Percentiles rank a stretch among this genome's conserved stretches.
phyloP scores from a whole-genome alignment of 23 red algal genomes.

The Chondrus crispus region DNA sequence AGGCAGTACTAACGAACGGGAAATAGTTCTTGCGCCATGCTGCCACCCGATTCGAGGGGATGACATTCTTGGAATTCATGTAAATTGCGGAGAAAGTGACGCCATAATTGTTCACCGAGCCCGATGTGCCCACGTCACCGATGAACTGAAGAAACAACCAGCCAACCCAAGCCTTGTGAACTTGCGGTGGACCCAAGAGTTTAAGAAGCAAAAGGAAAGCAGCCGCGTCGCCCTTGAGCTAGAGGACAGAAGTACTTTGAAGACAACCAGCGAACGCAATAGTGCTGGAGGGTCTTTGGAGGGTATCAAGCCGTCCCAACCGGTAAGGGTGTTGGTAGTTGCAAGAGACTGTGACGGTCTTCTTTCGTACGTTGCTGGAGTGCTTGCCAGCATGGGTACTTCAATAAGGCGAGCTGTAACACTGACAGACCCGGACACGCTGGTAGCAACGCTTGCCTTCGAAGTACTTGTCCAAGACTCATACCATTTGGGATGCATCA shows the following conservation, averaged over 20 bases:
- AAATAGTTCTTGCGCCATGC: slow-evolving; percentile 51
- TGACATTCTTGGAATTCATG: slow-evolving; percentile 54
- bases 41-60: slow-evolving; percentile 79
- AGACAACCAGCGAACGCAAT: background rate
- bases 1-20: background rate
- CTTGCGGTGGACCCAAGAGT: background rate
- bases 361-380: slow-evolving; percentile 66
- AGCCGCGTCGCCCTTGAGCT: background rate
- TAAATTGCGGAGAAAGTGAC: slow-evolving; percentile 3
- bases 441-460: slow-evolving; percentile 70
- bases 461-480: slow-evolving; percentile 75
- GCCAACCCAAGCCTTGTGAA: background rate
- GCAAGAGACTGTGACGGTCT: slow-evolving; percentile 79
- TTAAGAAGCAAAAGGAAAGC: background rate
- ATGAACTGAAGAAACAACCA: background rate
- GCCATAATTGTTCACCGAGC: slow-evolving; percentile 38
- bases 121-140: background rate
- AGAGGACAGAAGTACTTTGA: background rate
- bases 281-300: background rate
- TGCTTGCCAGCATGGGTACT: slow-evolving; percentile 68
- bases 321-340: slow-evolving; percentile 39
- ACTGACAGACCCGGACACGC: slow-evolving; percentile 29
- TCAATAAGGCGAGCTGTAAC: slow-evolving; percentile 63
- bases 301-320: background rate
- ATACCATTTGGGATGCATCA: slow-evolving; percentile 47